phyloP scores from a whole-genome alignment of 257 asterid genomes.

The Plantago ovata region DNA sequence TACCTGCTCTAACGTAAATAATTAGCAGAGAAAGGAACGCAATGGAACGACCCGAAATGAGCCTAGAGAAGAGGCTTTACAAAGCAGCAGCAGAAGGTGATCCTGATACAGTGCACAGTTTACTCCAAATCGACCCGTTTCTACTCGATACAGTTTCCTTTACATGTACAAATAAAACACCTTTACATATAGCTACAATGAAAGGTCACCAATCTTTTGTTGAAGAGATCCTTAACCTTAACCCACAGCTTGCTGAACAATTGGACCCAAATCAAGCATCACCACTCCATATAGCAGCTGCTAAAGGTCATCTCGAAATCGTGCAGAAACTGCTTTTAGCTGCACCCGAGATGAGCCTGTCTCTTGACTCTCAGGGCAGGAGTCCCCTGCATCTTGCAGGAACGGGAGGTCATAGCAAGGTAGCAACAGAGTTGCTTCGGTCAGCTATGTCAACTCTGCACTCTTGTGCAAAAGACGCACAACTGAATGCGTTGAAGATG shows the following conservation, averaged over 20 bases:
- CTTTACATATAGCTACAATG: slow-evolving; percentile 52
- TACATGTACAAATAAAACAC: slow-evolving; percentile 36
- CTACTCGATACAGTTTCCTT: too few species aligned
- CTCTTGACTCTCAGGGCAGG: slow-evolving; percentile 27
- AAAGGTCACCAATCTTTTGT: too few species aligned
- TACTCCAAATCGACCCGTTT: slow-evolving; percentile 26
- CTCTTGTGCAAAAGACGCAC: slow-evolving; percentile 39
- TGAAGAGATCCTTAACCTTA: too few species aligned
- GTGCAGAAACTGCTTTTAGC: slow-evolving; percentile 23
- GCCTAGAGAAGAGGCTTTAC: too few species aligned
- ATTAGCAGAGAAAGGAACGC: too few species aligned
- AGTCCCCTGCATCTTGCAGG: slow-evolving; percentile 57
- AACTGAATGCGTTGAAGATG: slow-evolving; percentile 32
- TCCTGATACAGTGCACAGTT: slow-evolving; percentile 8
- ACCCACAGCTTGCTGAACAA: too few species aligned
- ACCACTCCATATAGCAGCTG: too few species aligned
- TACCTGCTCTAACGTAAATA: too few species aligned
- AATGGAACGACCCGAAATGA: neutral
- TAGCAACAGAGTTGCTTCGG: slow-evolving; percentile 21
- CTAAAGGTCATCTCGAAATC: slow-evolving; percentile 26
- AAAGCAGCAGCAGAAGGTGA: slow-evolving; percentile 39
- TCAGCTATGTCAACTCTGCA: slow-evolving; percentile 29
- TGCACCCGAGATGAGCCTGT: slow-evolving; percentile 28
- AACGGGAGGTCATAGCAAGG: too few species aligned
- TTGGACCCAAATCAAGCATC: too few species aligned